Conservation (phyloP, 164 flowering plant genomes). For the Berberis vulgaris region DNA sequence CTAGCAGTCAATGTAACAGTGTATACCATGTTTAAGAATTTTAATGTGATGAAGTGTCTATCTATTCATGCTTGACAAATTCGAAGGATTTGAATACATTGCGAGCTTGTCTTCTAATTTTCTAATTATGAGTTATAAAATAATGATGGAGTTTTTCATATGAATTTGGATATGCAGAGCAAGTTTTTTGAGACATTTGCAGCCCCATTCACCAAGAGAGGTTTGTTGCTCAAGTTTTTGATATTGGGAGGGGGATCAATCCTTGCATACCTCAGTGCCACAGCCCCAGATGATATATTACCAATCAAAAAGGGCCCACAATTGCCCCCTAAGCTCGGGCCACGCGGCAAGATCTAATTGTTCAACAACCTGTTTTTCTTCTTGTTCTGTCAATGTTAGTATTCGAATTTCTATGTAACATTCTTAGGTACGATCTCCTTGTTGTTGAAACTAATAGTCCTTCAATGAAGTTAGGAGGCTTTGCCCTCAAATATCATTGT, state of each 20-base stretch:
- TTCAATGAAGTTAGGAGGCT: no score
- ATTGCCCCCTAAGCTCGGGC: constrained; percentile 86
- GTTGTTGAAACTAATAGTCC: no score
- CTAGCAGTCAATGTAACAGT: no score
- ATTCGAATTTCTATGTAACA: no score
- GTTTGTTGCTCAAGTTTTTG: constrained; percentile 86
- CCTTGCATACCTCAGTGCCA: constrained; percentile 70
- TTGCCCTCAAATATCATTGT: no score
- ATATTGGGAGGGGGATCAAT: constrained; percentile 83
- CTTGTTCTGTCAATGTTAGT: no score
- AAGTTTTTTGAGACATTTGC: constrained; percentile 99
- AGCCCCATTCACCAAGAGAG: constrained; percentile 96
- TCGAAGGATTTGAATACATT: no score
- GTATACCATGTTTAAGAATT: no score
- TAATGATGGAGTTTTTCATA: neutral
- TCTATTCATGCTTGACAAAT: no score
- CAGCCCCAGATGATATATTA: constrained; percentile 62
- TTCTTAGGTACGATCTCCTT: no score
- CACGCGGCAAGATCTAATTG: constrained; percentile 80
- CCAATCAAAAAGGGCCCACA: constrained; percentile 97
- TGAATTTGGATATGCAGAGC: constrained; percentile 50
- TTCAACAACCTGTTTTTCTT: neutral
- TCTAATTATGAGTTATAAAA: neutral
- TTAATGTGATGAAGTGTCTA: no score
- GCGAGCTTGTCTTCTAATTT: neutral